Evolutionary conservation across 2,329 filamentous ascomycete genomes (phyloP).

Genomic region (Penicillium psychrosexuale): DNA sequence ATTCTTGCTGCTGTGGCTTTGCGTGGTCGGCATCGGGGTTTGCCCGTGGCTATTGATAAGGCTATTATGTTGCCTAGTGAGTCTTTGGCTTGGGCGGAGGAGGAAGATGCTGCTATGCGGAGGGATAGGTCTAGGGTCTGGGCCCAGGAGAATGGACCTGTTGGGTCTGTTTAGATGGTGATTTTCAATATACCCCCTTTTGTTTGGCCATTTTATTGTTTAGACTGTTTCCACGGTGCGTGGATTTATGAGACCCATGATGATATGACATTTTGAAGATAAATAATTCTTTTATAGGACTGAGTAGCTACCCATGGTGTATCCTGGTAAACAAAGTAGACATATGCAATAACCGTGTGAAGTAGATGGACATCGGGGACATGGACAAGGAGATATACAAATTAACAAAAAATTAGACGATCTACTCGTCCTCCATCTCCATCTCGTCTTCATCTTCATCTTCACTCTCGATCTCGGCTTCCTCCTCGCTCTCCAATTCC

Average conservation of each 20-base stretch:
- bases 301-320: constrained; percentile 6
- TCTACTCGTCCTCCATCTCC: constrained; percentile 25
- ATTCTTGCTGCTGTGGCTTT: constrained; percentile 58
- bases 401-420: constrained; percentile 3
- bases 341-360: constrained; percentile 12
- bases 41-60: constrained; percentile 56
- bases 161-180: constrained; percentile 21
- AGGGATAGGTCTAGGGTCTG: constrained; percentile 27
- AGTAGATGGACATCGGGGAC: constrained; percentile 4
- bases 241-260: constrained; percentile 2
- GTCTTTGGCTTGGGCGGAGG: constrained; percentile 41
- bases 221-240: constrained; percentile 1
- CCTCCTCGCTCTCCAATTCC: constrained; percentile 24
- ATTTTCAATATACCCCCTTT: background rate
- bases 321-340: constrained; percentile 13
- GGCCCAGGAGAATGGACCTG: constrained; percentile 25
- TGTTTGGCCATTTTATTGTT: background rate
- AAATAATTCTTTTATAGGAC: constrained; percentile 12
- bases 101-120: constrained; percentile 40
- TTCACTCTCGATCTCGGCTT: constrained; percentile 23
- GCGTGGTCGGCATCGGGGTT: constrained; percentile 54
- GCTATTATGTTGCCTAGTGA: constrained; percentile 46
- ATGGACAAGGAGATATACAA: constrained; percentile 16
- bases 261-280: constrained; percentile 7
- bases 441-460: constrained; percentile 26